These are phyloP conservation scores for Penicillium sp. DNA, from an alignment of 2,329 filamentous ascomycete genomes.

Conservation along the genomic window DNA sequence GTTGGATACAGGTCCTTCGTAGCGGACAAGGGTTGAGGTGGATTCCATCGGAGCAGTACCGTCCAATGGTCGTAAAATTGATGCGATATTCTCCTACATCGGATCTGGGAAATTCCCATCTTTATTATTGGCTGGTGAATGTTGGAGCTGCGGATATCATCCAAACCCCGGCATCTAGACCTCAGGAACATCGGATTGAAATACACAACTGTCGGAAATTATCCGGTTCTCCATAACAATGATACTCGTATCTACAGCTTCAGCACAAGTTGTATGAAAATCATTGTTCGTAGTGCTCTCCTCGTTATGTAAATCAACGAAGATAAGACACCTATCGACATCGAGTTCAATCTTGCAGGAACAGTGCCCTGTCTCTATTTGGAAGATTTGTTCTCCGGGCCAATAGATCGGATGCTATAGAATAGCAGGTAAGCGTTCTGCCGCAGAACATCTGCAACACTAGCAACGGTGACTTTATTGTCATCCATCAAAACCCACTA, in stretches of 20 bases:
- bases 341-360: neutral
- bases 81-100: too few species aligned
- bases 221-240: too few species aligned
- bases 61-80: too few species aligned
- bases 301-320: neutral
- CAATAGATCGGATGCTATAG: constrained; percentile 59
- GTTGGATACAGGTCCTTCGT: neutral
- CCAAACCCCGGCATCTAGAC: too few species aligned
- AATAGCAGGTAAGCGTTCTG: constrained; percentile 91
- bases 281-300: neutral
- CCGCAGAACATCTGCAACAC: constrained; percentile 80
- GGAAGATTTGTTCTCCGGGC: constrained; percentile 3
- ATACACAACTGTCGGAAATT: too few species aligned
- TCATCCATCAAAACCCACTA: constrained; percentile 97
- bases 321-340: neutral
- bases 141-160: too few species aligned
- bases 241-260: too few species aligned
- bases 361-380: neutral
- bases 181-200: too few species aligned
- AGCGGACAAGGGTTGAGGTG: too few species aligned
- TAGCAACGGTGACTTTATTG: constrained; percentile 83
- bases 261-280: neutral
- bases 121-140: too few species aligned
- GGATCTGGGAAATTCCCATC: too few species aligned
- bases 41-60: too few species aligned